A percentile compares a stretch with the other conserved stretches of the same genome.
These are phyloP conservation scores for Asterophora parasitica DNA, from an alignment of 768 basidiomycete species.

Conservation along the genomic window DNA sequence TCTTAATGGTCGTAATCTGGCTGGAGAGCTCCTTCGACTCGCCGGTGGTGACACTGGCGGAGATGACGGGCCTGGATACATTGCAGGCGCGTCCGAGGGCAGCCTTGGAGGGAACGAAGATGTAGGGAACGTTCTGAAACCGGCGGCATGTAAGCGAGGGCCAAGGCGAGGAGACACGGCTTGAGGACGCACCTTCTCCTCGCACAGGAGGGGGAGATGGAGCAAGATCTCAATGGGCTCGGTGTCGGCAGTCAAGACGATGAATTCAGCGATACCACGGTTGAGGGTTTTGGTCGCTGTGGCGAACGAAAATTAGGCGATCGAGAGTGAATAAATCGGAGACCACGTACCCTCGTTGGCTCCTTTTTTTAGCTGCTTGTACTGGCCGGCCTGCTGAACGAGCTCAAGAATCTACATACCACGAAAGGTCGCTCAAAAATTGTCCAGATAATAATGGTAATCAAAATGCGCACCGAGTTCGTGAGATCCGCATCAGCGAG, in stretches of 20 bases:
- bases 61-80: slow-evolving; percentile 91
- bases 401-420: slow-evolving; percentile 81
- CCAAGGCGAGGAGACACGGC: background rate
- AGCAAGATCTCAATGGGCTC: slow-evolving; percentile 97
- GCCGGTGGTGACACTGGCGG: slow-evolving; percentile 94
- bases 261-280: slow-evolving; percentile 96
- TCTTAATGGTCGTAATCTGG: slow-evolving; percentile 86
- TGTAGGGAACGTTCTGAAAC: slow-evolving; percentile 88
- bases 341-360: slow-evolving; percentile 84
- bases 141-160: slow-evolving; percentile 1
- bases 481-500: slow-evolving; percentile 82
- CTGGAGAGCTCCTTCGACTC: slow-evolving; percentile 87
- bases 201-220: slow-evolving; percentile 94
- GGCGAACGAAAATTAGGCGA: slow-evolving; percentile 7
- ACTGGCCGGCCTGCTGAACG: slow-evolving; percentile 92
- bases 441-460: background rate
- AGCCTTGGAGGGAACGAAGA: slow-evolving; percentile 93
- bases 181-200: slow-evolving; percentile 77
- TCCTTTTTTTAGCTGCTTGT: slow-evolving; percentile 98
- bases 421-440: slow-evolving; percentile 1
- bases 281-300: slow-evolving; percentile 96
- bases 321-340: background rate
- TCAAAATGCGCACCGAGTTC: slow-evolving; percentile 62
- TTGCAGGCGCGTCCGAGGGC: slow-evolving; percentile 95
- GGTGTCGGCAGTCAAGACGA: slow-evolving; percentile 93